Conservation (phyloP, 2,329 filamentous ascomycete genomes). For the Pseudogymnoascus sp. region DNA sequence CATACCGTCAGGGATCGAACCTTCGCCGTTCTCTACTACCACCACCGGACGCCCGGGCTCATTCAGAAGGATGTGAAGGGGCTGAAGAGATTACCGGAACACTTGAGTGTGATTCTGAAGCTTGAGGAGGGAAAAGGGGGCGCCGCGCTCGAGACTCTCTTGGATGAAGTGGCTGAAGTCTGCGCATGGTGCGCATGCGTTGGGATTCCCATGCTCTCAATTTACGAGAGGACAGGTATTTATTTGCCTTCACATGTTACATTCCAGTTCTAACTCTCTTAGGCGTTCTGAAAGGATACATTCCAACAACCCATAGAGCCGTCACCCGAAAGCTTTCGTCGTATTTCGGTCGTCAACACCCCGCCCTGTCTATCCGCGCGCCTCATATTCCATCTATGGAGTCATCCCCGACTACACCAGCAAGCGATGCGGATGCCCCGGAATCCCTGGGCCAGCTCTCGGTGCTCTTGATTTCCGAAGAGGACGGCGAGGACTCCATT, state of each 20-base stretch:
- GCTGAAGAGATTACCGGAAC: conserved; percentile 68
- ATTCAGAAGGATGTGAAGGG: conserved; percentile 79
- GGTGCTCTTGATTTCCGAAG: conserved; percentile 75
- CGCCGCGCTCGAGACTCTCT: conserved; percentile 71
- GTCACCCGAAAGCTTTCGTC: conserved; percentile 72
- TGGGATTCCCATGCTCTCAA: conserved; percentile 76
- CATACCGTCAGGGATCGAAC: conserved; percentile 71
- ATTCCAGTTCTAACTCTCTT: conserved; percentile 17
- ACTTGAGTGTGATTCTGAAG: conserved; percentile 79
- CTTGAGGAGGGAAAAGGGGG: conserved; percentile 61
- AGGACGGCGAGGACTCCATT: conserved; percentile 86
- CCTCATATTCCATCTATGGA: conserved; percentile 59
- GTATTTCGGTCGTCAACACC: conserved; percentile 75
- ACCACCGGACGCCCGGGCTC: conserved; percentile 89
- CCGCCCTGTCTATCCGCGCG: conserved; percentile 64
- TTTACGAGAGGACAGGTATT: conserved; percentile 88
- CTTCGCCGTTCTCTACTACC: conserved; percentile 80
- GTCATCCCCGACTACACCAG: conserved; percentile 39
- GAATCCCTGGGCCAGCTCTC: conserved; percentile 36
- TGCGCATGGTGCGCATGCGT: conserved; percentile 88
- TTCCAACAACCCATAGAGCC: conserved; percentile 74
- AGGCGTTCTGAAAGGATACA: conserved; percentile 85
- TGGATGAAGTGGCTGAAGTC: conserved; percentile 87
- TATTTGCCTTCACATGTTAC: not conserved
- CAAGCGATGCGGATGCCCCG: conserved; percentile 32